phyloP scores from a whole-genome alignment of 2,329 filamentous ascomycete species.

The Sporothrix pallida region DNA sequence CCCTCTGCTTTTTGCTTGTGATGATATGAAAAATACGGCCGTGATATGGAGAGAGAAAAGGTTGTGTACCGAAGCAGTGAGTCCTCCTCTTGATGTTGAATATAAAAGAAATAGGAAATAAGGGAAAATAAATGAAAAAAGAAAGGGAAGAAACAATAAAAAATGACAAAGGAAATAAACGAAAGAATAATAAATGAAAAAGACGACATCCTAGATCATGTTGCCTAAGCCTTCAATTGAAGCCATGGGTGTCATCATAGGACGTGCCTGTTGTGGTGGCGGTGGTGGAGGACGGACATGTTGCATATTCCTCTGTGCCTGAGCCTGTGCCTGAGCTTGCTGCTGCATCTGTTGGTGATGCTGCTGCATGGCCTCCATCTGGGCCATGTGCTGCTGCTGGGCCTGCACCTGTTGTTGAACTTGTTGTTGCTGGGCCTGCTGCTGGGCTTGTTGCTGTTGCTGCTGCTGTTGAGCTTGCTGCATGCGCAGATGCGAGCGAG shows the following conservation, averaged over 20 bases:
- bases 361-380: slow-evolving; percentile 39
- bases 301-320: slow-evolving; percentile 22
- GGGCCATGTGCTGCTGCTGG: slow-evolving; percentile 36
- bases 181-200: neutral
- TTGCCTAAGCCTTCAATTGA: slow-evolving; percentile 51
- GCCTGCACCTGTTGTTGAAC: slow-evolving; percentile 18
- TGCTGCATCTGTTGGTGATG: slow-evolving; percentile 33
- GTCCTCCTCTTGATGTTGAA: slow-evolving; percentile 18
- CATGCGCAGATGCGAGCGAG: slow-evolving; percentile 25
- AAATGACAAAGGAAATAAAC: neutral
- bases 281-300: slow-evolving; percentile 41
- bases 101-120: neutral
- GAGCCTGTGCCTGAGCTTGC: neutral
- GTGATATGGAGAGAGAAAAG: neutral
- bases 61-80: neutral
- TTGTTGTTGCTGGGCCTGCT: slow-evolving; percentile 26
- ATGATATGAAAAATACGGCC: slow-evolving; percentile 15
- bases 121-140: neutral
- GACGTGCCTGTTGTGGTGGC: slow-evolving; percentile 40
- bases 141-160: neutral
- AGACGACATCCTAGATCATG: slow-evolving; percentile 53
- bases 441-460: slow-evolving; percentile 26
- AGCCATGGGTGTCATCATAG: slow-evolving; percentile 42
- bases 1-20: neutral
- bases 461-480: slow-evolving; percentile 17